A percentile compares a stretch with the other conserved stretches of the same genome.
Conservation (phyloP, 495 filamentous ascomycete species). For the Tuber umbilicatum region DNA sequence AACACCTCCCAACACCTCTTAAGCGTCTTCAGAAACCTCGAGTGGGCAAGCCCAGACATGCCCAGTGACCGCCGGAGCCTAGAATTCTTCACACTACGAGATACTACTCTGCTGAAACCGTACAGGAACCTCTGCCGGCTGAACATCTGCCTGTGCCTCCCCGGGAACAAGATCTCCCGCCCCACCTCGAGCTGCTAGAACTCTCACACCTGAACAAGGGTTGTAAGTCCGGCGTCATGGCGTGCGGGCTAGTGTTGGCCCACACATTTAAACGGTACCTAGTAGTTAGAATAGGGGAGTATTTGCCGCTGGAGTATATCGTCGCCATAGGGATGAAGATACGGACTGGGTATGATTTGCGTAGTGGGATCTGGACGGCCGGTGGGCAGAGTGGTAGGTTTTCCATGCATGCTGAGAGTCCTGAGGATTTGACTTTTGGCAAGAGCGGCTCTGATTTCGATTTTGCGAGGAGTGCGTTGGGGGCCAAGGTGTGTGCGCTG, state of each 20-base stretch:
- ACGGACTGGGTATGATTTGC: background rate
- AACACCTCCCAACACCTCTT: background rate
- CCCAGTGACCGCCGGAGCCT: too few species aligned
- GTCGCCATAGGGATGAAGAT: too few species aligned
- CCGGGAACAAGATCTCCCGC: background rate
- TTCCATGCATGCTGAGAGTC: background rate
- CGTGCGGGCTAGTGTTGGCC: background rate
- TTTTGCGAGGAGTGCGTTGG: background rate
- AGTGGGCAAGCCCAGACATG: background rate
- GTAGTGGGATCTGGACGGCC: background rate
- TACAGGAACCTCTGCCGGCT: background rate
- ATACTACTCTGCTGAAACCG: background rate
- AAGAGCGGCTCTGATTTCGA: background rate
- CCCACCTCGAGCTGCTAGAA: background rate
- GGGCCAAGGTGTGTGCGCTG: background rate
- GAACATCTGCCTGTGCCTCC: background rate
- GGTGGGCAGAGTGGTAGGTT: background rate
- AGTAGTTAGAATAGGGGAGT: too few species aligned
- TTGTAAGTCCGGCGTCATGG: background rate
- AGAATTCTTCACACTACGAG: background rate
- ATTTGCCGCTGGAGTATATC: too few species aligned
- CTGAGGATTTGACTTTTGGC: background rate
- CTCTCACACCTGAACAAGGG: background rate
- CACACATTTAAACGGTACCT: too few species aligned
- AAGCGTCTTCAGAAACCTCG: background rate